Evolutionary conservation across 768 basidiomycete genomes (phyloP).

Genomic region (Podaxis rugospora): DNA sequence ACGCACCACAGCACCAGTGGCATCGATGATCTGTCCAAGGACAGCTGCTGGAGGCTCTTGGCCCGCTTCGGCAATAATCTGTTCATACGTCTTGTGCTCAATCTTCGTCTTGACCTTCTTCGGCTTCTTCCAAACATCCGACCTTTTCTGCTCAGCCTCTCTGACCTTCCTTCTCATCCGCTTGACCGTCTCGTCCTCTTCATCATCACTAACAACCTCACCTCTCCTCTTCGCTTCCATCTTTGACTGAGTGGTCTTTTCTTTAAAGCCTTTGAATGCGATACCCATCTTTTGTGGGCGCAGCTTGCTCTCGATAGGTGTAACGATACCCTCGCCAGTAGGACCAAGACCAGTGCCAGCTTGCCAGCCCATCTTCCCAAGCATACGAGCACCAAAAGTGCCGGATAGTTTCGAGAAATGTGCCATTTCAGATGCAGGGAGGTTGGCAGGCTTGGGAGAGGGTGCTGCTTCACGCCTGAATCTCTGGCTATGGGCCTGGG

Average conservation of each 20-base stretch:
- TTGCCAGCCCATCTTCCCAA: conserved; percentile 96
- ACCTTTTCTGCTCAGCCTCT: conserved; percentile 53
- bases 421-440: conserved; percentile 62
- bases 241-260: conserved; percentile 83
- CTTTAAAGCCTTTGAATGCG: conserved; percentile 81
- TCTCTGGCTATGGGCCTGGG: conserved; percentile 19
- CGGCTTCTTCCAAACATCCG: conserved; percentile 83
- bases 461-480: conserved; percentile 51
- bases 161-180: conserved; percentile 48
- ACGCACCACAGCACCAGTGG: conserved; percentile 86
- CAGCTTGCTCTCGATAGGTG: conserved; percentile 80
- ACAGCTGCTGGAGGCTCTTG: conserved; percentile 48
- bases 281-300: conserved; percentile 87
- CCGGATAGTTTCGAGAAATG: conserved; percentile 80
- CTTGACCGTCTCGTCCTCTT: conserved; percentile 46
- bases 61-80: conserved; percentile 87
- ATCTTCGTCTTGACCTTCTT: conserved; percentile 82
- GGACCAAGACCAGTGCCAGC: conserved; percentile 75
- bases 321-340: conserved; percentile 77
- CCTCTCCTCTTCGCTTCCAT: conserved; percentile 74
- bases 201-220: conserved; percentile 72
- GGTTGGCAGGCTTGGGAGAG: conserved; percentile 45
- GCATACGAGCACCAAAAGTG: conserved; percentile 83
- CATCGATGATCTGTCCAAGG: conserved; percentile 90
- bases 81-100: conserved; percentile 96